Evolutionary conservation across 257 asterid genomes (phyloP).

Genomic region (Verbascum thapsus): DNA sequence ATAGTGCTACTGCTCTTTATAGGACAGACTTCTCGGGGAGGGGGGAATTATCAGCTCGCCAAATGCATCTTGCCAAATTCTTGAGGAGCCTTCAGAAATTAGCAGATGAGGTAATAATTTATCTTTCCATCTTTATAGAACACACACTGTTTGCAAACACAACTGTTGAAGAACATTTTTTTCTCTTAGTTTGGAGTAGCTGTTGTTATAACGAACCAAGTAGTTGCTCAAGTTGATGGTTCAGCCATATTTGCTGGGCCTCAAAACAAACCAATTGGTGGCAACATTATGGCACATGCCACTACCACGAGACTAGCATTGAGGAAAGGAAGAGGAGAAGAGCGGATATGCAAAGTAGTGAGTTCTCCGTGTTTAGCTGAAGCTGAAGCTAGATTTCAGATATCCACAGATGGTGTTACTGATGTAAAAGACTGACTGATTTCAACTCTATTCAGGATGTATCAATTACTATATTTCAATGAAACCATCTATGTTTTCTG

Average conservation of each 20-base stretch:
- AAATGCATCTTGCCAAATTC: constrained; percentile 98
- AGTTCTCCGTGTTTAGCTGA: constrained; percentile 95
- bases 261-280: constrained; percentile 91
- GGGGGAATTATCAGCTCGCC: constrained; percentile 93
- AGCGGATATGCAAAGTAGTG: constrained; percentile 90
- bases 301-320: constrained; percentile 87
- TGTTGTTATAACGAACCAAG: constrained; percentile 96
- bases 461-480: neutral
- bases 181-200: constrained; percentile 76
- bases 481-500: neutral
- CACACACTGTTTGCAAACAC: no score
- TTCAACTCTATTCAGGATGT: neutral
- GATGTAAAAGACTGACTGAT: constrained; percentile 72
- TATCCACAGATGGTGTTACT: constrained; percentile 74
- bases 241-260: constrained; percentile 91
- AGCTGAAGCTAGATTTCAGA: constrained; percentile 96
- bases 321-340: constrained; percentile 94
- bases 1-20: constrained; percentile 95
- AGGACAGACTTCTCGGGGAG: constrained; percentile 97
- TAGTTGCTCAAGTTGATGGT: constrained; percentile 98
- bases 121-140: neutral
- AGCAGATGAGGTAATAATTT: constrained; percentile 80
- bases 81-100: constrained; percentile 95
- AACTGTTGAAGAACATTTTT: neutral
- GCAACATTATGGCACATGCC: constrained; percentile 98